Base-by-base conservation (phyloP, 225 moss, liverwort and hornwort species). In the Climacium dendroides region DNA sequence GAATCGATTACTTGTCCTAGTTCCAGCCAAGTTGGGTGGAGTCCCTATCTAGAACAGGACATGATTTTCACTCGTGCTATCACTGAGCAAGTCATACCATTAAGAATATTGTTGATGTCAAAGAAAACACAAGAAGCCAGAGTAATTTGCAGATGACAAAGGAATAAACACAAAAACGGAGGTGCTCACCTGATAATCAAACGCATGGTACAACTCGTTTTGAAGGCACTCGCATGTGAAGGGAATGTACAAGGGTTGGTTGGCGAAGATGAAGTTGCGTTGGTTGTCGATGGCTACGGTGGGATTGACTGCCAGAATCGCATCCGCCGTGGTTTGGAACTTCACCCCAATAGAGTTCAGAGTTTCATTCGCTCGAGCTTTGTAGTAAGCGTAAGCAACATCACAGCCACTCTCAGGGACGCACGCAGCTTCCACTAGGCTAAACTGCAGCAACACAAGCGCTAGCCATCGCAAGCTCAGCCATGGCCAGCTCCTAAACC, bases 211-310 rank as follows among this genome's bases (percentile, higher is more conserved):
- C 23, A 94, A 84, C 1, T 82, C 86, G 59, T 86, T 65, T 39
- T 62, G 87, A 43, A 90, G 25, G 85, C 94, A 94, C 45, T 87
- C 80, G 89, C 94, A 94, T 30, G 66, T 45, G 79, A 93, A 94
- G 48, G 94, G 94, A 72, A 94, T 89, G 79, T 89, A 83, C 55
- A 94, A 43, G 7, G 79, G 55, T 48, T 90, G 89, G 29, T 85
- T 45, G n/a, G 16, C 12, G 34, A 23, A 13, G 28, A 93, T 2
- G 67, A 82, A 81, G 29, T 30, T 65, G 29, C 72, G 32, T 25
- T 80, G 47, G 16, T 50, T 43, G 53, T 90, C 72, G 3, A 54
- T 9, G 35, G 74, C 41, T 18, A 89, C 14, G 74, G 76, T 32
- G 74, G 86, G 87, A 43, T 93, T 94, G 57, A 84, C 90, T 19